Evolutionary conservation across 2,329 filamentous ascomycete genomes (phyloP).

Genomic region (Ilyonectria sp.): DNA sequence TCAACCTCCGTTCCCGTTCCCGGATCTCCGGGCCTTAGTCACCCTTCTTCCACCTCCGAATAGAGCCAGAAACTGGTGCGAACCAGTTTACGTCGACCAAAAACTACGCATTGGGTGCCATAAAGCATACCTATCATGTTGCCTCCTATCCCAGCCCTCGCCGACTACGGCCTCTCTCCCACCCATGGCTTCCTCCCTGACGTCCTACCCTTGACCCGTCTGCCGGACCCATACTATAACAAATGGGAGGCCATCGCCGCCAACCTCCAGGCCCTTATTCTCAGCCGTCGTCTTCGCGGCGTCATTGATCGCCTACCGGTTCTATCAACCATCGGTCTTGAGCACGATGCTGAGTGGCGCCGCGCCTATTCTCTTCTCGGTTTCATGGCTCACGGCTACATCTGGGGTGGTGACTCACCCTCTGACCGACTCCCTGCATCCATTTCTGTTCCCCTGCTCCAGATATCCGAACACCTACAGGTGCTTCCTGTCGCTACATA

Average conservation of each 20-base stretch:
- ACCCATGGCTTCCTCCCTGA: constrained; percentile 90
- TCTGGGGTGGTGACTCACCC: constrained; percentile 93
- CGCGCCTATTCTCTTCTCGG: constrained; percentile 91
- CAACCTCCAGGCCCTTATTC: constrained; percentile 89
- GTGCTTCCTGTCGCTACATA: constrained; percentile 95
- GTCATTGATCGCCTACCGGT: constrained; percentile 87
- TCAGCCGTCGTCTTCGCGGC: constrained; percentile 86
- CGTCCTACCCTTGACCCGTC: constrained; percentile 81
- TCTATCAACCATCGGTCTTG: constrained; percentile 85
- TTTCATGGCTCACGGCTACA: constrained; percentile 95
- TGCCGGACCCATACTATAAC: constrained; percentile 93
- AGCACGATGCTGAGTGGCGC: constrained; percentile 91
- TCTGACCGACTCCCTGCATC: constrained; percentile 84
- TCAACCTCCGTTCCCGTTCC: constrained; percentile 34
- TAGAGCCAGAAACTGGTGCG: constrained; percentile 1
- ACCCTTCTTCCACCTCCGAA: constrained; percentile 19
- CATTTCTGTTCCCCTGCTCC: constrained; percentile 86
- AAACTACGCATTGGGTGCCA: background rate
- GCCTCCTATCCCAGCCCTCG: constrained; percentile 73
- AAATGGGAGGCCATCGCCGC: constrained; percentile 91
- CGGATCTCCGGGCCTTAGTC: constrained; percentile 32
- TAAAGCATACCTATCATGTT: constrained; percentile 60
- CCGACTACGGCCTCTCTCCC: constrained; percentile 85
- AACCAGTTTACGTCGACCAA: background rate
- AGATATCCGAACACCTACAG: constrained; percentile 83